Evolutionary conservation across 768 basidiomycete genomes (phyloP).

Genomic region (Boletus sp.): DNA sequence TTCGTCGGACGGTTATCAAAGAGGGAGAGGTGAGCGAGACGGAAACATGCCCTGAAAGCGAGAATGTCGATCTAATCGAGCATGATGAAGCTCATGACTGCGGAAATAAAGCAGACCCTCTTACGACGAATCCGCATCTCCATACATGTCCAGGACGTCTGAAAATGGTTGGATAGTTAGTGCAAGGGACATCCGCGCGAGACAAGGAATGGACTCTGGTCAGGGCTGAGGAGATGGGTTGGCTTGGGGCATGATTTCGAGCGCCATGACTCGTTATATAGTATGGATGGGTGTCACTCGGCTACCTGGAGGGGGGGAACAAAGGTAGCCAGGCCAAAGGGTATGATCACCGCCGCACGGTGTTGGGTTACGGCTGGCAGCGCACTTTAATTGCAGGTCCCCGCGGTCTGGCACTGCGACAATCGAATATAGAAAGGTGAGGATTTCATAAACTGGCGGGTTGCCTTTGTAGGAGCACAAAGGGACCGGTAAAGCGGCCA

Average conservation of each 20-base stretch:
- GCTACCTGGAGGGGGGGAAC: conserved; percentile 27
- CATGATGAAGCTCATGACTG: conserved; percentile 3
- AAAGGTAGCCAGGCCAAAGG: conserved; percentile 24
- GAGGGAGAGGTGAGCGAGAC: conserved; percentile 58
- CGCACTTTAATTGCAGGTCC: not conserved
- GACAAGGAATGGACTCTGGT: conserved; percentile 11
- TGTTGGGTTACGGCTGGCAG: conserved; percentile 1
- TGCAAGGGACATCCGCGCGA: conserved; percentile 58
- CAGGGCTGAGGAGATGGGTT: conserved; percentile 16
- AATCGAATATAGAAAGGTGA: not conserved
- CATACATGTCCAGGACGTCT: conserved; percentile 63
- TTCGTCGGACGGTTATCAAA: conserved; percentile 51
- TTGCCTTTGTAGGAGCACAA: conserved; percentile 32
- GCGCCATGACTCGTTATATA: conserved; percentile 23
- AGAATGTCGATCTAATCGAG: conserved; percentile 69
- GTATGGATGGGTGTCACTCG: conserved; percentile 22
- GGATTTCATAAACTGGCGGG: conserved; percentile 15
- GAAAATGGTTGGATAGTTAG: conserved; percentile 61
- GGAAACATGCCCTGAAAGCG: conserved; percentile 77
- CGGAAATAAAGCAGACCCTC: conserved; percentile 22
- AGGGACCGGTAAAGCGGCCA: conserved; percentile 14
- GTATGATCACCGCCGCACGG: conserved; percentile 3
- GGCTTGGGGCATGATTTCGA: conserved; percentile 1
- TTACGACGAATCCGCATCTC: conserved; percentile 62
- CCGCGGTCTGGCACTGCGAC: not conserved